phyloP scores from a whole-genome alignment of 208 protist species.

The Entamoeba moshkovskii region DNA sequence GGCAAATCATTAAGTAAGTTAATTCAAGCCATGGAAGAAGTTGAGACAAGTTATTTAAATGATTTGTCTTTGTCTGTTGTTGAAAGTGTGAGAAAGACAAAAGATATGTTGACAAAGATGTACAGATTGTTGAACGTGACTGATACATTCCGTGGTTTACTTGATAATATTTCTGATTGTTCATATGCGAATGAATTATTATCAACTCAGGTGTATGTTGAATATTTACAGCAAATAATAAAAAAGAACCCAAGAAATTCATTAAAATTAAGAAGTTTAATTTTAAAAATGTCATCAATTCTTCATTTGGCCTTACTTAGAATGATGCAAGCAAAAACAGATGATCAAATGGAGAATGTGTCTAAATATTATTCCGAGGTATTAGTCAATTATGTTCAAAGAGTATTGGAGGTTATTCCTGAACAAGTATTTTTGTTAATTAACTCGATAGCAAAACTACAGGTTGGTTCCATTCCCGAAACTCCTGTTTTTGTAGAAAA shows the following conservation, averaged over 20 bases:
- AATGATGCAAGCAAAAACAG: slow-evolving; percentile 61
- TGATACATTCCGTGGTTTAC: slow-evolving; percentile 31
- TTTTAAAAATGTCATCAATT: slow-evolving; percentile 80
- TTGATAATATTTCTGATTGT: slow-evolving; percentile 72
- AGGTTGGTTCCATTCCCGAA: slow-evolving; percentile 57
- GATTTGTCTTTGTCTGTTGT: slow-evolving; percentile 47
- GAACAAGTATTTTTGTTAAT: slow-evolving; percentile 75
- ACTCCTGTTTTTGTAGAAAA: slow-evolving; percentile 46
- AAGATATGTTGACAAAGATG: slow-evolving; percentile 66
- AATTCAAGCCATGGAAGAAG: slow-evolving; percentile 74
- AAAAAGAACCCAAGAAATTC: slow-evolving; percentile 50
- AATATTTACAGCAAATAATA: slow-evolving; percentile 73
- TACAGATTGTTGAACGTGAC: slow-evolving; percentile 72
- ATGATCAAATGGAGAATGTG: slow-evolving; percentile 58
- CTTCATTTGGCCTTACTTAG: slow-evolving; percentile 74
- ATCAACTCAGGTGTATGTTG: slow-evolving; percentile 51
- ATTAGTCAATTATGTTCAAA: slow-evolving; percentile 68
- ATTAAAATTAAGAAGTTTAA: slow-evolving; percentile 74
- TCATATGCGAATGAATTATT: slow-evolving; percentile 84
- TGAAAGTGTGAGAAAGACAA: slow-evolving; percentile 66
- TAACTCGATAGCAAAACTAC: slow-evolving; percentile 70
- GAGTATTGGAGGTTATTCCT: slow-evolving; percentile 82
- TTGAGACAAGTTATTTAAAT: slow-evolving; percentile 78
- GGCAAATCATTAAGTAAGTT: slow-evolving; percentile 79
- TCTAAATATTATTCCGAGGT: slow-evolving; percentile 69